Evolutionary conservation across 805 yeast genomes (phyloP).

Genomic region (Pachysolen tannophilus): DNA sequence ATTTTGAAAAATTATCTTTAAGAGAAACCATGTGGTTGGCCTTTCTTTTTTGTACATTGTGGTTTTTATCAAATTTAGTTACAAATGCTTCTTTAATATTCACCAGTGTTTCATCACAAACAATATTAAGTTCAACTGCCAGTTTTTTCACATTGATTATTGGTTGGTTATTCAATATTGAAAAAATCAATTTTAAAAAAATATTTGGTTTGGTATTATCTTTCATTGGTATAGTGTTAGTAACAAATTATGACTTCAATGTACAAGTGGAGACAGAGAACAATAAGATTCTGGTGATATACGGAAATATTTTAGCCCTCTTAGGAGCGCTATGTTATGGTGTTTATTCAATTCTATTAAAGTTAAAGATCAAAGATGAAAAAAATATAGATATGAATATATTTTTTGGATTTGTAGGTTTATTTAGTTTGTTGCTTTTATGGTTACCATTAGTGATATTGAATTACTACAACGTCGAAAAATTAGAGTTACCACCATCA

Average conservation of each 20-base stretch:
- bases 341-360: constrained; percentile 77
- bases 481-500: constrained; percentile 60
- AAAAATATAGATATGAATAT: constrained; percentile 73
- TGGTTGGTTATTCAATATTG: constrained; percentile 69
- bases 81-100: constrained; percentile 82
- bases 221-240: constrained; percentile 71
- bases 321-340: constrained; percentile 89
- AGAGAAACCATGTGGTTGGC: constrained; percentile 69
- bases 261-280: constrained; percentile 11
- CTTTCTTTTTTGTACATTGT: constrained; percentile 73
- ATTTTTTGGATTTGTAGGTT: constrained; percentile 93
- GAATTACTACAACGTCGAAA: constrained; percentile 57
- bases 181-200: constrained; percentile 56
- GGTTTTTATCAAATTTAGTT: constrained; percentile 87
- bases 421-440: constrained; percentile 61
- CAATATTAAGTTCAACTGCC: constrained; percentile 85
- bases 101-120: constrained; percentile 91
- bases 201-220: constrained; percentile 63
- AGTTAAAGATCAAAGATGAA: constrained; percentile 66
- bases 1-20: constrained; percentile 23
- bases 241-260: constrained; percentile 60
- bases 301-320: constrained; percentile 78
- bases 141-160: constrained; percentile 86
- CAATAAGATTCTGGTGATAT: constrained; percentile 21
- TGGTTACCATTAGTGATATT: constrained; percentile 79